Evolutionary conservation across 164 flowering plant genomes (phyloP).

Genomic region (Tetrastigma voinierianum): DNA sequence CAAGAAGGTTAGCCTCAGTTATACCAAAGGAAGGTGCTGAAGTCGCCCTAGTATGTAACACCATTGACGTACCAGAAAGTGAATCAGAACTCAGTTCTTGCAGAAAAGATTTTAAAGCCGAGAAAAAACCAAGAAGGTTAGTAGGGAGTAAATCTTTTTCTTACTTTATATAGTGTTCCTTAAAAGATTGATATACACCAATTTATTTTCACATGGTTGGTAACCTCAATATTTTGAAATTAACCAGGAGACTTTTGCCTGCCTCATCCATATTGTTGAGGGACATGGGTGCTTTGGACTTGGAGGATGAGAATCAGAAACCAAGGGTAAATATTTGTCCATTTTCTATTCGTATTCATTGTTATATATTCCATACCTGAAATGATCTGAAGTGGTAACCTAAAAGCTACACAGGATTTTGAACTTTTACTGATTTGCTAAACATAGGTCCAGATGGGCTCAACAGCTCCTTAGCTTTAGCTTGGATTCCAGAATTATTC

Average conservation of each 20-base stretch:
- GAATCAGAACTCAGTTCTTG: conserved; percentile 9
- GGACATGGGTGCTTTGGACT: conserved; percentile 38
- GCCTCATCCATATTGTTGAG: conserved; percentile 58
- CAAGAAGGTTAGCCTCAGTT: conserved; percentile 63
- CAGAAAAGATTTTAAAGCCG: conserved; percentile 13
- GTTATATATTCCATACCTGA: neutral
- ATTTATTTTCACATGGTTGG: conserved; percentile 2
- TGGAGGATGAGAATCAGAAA: conserved; percentile 47
- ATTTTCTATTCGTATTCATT: no score
- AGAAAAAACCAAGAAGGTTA: conserved; percentile 61
- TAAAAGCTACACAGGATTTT: neutral
- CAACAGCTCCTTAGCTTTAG: no score
- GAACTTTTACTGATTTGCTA: no score
- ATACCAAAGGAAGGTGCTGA: no score
- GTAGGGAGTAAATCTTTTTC: neutral
- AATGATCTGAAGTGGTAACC: neutral
- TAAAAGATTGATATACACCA: neutral
- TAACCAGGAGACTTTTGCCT: conserved; percentile 66
- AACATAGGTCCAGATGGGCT: no score
- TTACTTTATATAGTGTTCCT: neutral
- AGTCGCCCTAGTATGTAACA: no score
- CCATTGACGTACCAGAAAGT: conserved; percentile 6
- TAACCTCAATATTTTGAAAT: conserved; percentile 1
- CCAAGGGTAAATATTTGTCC: conserved; percentile 42
- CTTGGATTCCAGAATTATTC: no score